Conservation (phyloP, 1,284 basidiomycete species). For the Retiboletus flavoniger region DNA sequence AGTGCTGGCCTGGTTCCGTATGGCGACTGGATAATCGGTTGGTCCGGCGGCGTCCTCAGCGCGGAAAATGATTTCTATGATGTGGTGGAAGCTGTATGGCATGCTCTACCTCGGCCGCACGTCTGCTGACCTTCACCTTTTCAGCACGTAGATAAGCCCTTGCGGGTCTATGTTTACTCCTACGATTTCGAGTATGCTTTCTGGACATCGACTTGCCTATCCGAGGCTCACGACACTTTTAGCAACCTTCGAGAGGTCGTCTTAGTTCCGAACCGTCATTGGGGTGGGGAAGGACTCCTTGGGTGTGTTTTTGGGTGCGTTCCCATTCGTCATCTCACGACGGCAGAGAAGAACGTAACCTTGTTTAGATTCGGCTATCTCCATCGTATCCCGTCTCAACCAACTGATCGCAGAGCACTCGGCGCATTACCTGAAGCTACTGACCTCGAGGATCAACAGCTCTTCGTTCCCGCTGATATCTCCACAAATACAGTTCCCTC, state of each 20-base stretch:
- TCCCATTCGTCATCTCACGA: conserved; percentile 8
- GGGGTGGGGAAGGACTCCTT: conserved; percentile 92
- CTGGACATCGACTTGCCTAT: neutral
- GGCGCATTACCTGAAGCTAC: conserved; percentile 49
- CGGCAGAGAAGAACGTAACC: neutral
- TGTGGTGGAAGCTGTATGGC: conserved; percentile 83
- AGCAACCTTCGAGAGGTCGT: conserved; percentile 91
- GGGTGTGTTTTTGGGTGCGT: conserved; percentile 92
- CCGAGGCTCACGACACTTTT: conserved; percentile 16
- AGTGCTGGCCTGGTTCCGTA: conserved; percentile 83
- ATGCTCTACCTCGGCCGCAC: conserved; percentile 3
- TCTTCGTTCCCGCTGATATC: conserved; percentile 73
- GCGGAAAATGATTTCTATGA: conserved; percentile 98
- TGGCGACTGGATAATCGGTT: conserved; percentile 90
- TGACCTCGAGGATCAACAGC: conserved; percentile 58
- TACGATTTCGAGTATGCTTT: conserved; percentile 91
- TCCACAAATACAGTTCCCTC: conserved; percentile 18
- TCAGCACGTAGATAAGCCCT: conserved; percentile 89
- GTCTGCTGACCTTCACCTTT: conserved; percentile 14
- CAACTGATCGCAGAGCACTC: conserved; percentile 52
- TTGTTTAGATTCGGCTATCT: conserved; percentile 70
- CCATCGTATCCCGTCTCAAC: conserved; percentile 82
- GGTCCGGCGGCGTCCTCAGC: conserved; percentile 89
- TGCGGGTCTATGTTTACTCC: conserved; percentile 95
- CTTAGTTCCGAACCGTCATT: conserved; percentile 89